These are phyloP conservation scores for Carallia brachiata DNA, from an alignment of 345 rosid species.

Conservation along the genomic window DNA sequence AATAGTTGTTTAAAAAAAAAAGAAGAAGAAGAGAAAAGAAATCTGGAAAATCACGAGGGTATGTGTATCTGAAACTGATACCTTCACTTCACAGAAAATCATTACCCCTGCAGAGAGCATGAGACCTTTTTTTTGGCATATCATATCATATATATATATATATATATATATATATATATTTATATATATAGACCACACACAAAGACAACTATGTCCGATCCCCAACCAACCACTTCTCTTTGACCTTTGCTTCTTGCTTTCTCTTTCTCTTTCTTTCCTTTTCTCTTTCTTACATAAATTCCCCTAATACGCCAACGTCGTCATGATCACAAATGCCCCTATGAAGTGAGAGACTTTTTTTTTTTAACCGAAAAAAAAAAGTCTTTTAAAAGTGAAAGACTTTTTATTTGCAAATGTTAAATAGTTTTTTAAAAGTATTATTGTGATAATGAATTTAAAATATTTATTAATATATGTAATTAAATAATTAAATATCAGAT, in stretches of 20 bases:
- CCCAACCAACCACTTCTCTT: constrained; percentile 57
- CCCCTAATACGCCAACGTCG: constrained; percentile 36
- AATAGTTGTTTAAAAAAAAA: not conserved
- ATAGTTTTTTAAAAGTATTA: too few species aligned
- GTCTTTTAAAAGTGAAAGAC: too few species aligned
- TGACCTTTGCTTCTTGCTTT: constrained; percentile 44
- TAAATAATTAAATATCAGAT: too few species aligned
- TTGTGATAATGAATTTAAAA: too few species aligned
- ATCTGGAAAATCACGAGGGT: constrained; percentile 37
- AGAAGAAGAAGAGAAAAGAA: too few species aligned
- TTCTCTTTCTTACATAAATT: not conserved
- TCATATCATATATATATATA: too few species aligned
- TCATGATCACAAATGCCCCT: constrained; percentile 31
- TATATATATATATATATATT: not conserved
- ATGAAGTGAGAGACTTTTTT: not conserved
- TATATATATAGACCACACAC: too few species aligned
- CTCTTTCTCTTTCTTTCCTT: constrained; percentile 17
- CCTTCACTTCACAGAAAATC: constrained; percentile 28
- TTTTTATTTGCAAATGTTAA: not conserved
- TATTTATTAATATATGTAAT: too few species aligned
- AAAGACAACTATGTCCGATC: too few species aligned
- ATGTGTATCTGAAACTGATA: constrained; percentile 15
- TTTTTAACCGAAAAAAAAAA: too few species aligned
- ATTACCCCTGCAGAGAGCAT: constrained; percentile 27
- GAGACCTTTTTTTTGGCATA: too few species aligned